These are phyloP conservation scores for Brassica nigra DNA, from an alignment of 345 rosid species.

Conservation along the genomic window DNA sequence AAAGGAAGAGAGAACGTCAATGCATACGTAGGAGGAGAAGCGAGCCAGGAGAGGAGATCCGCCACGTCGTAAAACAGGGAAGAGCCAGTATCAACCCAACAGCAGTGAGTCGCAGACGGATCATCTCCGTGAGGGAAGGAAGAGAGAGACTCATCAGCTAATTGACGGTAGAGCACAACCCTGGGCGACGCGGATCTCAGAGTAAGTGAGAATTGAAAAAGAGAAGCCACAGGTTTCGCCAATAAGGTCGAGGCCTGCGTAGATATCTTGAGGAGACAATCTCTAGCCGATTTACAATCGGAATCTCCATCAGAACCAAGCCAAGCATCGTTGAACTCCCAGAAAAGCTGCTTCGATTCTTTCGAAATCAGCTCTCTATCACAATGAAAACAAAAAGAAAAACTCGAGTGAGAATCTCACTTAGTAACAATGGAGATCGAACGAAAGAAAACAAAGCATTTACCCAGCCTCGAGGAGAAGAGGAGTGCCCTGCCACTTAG, in stretches of 20 bases:
- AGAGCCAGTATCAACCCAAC: slow-evolving; percentile 94
- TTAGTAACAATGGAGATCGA: slow-evolving; percentile 21
- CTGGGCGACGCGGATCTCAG: slow-evolving; percentile 89
- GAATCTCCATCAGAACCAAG: slow-evolving; percentile 47
- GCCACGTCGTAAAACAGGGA: slow-evolving; percentile 70
- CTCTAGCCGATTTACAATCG: slow-evolving; percentile 71
- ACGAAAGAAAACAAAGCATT: slow-evolving; percentile 17
- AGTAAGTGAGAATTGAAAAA: slow-evolving; percentile 79
- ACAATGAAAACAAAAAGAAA: not conserved
- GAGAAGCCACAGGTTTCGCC: slow-evolving; percentile 60
- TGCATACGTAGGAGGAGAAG: slow-evolving; percentile 53
- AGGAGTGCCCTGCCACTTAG: slow-evolving; percentile 96
- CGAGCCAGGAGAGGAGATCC: slow-evolving; percentile 69
- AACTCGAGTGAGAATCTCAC: slow-evolving; percentile 5
- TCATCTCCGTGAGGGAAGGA: slow-evolving; percentile 74
- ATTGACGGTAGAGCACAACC: slow-evolving; percentile 83
- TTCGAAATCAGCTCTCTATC: slow-evolving; percentile 81
- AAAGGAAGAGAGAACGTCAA: slow-evolving; percentile 13
- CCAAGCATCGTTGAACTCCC: slow-evolving; percentile 89
- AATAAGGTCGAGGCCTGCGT: slow-evolving; percentile 54
- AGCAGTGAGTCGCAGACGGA: slow-evolving; percentile 66
- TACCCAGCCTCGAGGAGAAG: slow-evolving; percentile 95
- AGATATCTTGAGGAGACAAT: slow-evolving; percentile 65
- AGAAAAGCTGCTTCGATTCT: slow-evolving; percentile 75
- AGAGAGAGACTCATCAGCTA: slow-evolving; percentile 95